Evolutionary conservation across 805 yeast genomes (phyloP), one percentile per base, ranked within the genome.

Genomic region (Lipomyces sp.): DNA sequence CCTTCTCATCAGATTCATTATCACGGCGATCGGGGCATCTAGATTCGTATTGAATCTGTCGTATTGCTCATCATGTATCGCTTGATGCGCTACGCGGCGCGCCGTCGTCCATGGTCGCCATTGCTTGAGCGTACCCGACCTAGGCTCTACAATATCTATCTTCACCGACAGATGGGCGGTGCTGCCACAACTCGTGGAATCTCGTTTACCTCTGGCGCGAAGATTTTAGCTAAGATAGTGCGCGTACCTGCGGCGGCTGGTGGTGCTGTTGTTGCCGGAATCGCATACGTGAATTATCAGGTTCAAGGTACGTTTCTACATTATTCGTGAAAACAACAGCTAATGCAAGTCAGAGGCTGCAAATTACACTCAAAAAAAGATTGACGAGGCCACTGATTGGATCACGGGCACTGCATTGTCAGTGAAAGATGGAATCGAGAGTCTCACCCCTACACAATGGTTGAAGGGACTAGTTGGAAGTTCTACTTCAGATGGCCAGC

Each of bases 201-300:
- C 18, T 68, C 71, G 33, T 60, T 68, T 42, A 50, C 58, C 34
- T 69, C 71, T 15, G 71, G 69, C 13, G 61, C 67, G 18, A 70
- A 70, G 57, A 3, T 70, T n/a, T 57, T 71, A 5, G 58, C 50
- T 7, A 72, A 72, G 62, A 53, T 67, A 30, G 65, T 85, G 0
- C 85, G 84, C 69, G 76, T 89, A 1, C 97, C 98, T 0, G 94
- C 92, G 0, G 88, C 88, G 69, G 80, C 92, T 0, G 98, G 98
- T 1, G 93, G 96, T 6, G 92, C 97, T 0, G 78, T 92, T 45
- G 97, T 96, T 2, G 98, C 98, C 10, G 97, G 96, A 6, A 96
- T 97, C 0, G 89, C 97, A 2, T 95, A 92, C 75, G 87, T 94
- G 59, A 92, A 93, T 24, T 93, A 93, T 77, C 94, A 95, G 76